These are phyloP conservation scores for Taphrina populina DNA, from an alignment of 1,139 yeast species.

Conservation along the genomic window DNA sequence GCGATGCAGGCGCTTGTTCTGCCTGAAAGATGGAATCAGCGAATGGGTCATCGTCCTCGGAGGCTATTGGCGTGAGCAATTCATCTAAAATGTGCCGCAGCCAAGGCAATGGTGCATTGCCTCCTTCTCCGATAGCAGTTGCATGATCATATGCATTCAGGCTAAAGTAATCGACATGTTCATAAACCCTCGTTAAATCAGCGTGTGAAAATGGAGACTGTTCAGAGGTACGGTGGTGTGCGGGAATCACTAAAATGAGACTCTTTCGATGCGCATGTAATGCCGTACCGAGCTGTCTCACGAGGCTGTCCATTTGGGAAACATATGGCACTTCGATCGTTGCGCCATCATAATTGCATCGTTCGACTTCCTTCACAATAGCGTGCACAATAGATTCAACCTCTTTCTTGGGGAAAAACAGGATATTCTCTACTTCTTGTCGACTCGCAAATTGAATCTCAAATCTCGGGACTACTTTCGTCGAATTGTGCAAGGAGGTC, in stretches of 20 bases:
- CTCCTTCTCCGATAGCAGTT: constrained; percentile 5
- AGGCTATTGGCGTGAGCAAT: neutral
- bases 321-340: constrained; percentile 10
- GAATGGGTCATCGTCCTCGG: constrained; percentile 9
- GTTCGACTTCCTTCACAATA: neutral
- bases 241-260: constrained; percentile 22
- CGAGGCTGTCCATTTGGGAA: constrained; percentile 12
- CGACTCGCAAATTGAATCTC: constrained; percentile 1
- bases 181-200: neutral
- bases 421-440: constrained; percentile 7
- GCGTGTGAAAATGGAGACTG: constrained; percentile 9
- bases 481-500: constrained; percentile 1
- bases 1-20: neutral
- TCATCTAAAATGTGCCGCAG: constrained; percentile 15
- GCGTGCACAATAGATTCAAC: neutral
- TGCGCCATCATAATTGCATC: constrained; percentile 9
- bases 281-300: constrained; percentile 13
- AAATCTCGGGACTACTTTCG: constrained; percentile 28
- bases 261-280: neutral
- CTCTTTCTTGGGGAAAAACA: constrained; percentile 28
- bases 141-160: constrained; percentile 29
- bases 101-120: constrained; percentile 29
- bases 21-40: neutral
- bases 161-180: constrained; percentile 9
- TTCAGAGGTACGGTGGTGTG: constrained; percentile 8